Evolutionary conservation across 208 protist genomes (phyloP), one percentile per base, ranked within the genome.

Genomic region (Leishmania arabica): DNA sequence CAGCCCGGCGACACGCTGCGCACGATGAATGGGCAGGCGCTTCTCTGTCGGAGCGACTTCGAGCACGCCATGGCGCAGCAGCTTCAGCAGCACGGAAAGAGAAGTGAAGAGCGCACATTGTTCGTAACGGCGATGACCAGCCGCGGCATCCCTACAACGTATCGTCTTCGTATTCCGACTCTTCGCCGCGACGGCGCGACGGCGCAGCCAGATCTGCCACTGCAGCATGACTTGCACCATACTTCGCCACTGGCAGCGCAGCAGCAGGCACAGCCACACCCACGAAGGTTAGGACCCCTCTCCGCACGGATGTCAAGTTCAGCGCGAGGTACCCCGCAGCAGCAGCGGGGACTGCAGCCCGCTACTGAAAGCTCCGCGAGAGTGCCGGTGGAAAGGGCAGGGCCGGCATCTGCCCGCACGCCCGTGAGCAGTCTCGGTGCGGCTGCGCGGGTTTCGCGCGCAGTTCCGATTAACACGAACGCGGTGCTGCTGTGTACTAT

Each of bases 1-100:
- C 82, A 81, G 45, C 74, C 76, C 37, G 85, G 85, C 34, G 85
- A 88, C 79, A 75, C 62, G 49, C 58, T 88, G 31, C 85, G 82
- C 78, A 79, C 75, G 5, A 19, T 88, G 54, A 77, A 88, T 54
- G 85, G 85, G 5, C 37, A 80, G 13, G 27, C 62, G 4, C 78
- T 86, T 40, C 40, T 60, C 64, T 78, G 78, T 3, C 73, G 47
- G 49, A 8, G 37, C 47, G 82, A 86, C 78, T 66, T 86, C 9
- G 9, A 71, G 7, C 74, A 58, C 1, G 64, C 68, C 34, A 68
- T 88, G 42, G 42, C 42, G 31, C 68, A 47, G 42, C 75, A 77
- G 80, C 75, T n/a, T 19, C 68, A 47, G 42, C 75, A 77, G 80
- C 69, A 77, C 24, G 1, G 58, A 15, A 31, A 60, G 1, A 9